Base-by-base conservation (phyloP, 1,139 yeast species). In the Yamadazyma dendronema region DNA sequence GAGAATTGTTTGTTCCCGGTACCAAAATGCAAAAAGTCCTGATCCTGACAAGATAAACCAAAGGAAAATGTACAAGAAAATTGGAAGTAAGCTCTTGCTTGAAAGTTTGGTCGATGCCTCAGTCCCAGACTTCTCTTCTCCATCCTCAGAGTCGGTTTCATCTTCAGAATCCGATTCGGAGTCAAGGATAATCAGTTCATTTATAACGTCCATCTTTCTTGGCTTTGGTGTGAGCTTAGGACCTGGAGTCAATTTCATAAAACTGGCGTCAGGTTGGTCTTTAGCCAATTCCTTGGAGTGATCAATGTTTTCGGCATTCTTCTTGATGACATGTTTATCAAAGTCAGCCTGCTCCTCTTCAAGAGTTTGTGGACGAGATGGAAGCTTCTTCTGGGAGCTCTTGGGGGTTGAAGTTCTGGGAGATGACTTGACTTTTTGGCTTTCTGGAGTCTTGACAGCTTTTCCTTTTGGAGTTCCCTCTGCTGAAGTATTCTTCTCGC, bases 1-100 rank as follows among this genome's bases (percentile, higher is more conserved):
- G 28, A 74, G 59, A 17, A 72, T 52, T 21, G 73, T 67, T 52
- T 81, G 83, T 43, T 81, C 83, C 37, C 84, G 63, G 49, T 78
- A 81, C 86, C 87, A 81, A 34, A 74, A 63, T 0, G 66, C 71
- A 44, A 67, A 67, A 3, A 65, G 41, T 2, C 67, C 65, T 5
- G 44, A 30, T 1, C 53, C 40, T 3, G 64, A 54, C 10, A 65
- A 23, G 2, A 55, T 15, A 2, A 63, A 22, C 74, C 73, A 68
- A 3, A 60, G 34, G 8, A 48, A 15, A 22, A 59, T 33, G 50
- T 50, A 51, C 23, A 42, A 21, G 28, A 48, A 17, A 23, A 46
- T 28, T 17, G 46, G 21, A 30, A 35, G 9, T 19, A 19, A 19
- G 9, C 22, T 19, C 9, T 9, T 19, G 22, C 22, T 19, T 6